Base-by-base conservation (phyloP, 768 basidiomycete species). In the Fomitopsis serialis region DNA sequence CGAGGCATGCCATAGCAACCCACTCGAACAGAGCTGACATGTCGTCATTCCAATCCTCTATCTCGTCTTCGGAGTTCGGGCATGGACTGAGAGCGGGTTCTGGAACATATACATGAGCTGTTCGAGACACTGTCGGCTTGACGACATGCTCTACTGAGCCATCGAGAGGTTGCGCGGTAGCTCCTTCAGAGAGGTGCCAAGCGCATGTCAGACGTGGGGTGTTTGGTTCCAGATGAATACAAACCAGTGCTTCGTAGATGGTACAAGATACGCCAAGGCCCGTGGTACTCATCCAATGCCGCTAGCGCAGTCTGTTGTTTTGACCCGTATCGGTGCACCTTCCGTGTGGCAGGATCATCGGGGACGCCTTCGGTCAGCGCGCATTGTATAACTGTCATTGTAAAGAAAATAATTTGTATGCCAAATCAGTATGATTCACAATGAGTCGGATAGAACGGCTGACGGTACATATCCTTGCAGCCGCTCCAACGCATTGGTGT, bases 1-100 rank as follows among this genome's bases (percentile, higher is more conserved):
- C 4, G 11, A 89, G 61, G 53, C 73, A 74, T 2, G 80, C 84
- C 80, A 89, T 78, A 7, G 87, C 88, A 8, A 81, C 73, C 88
- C 88, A 90, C 63, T 89, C 88, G 48, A 85, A 84, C 15, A 87
- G 66, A 2, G 62, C 67, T 8, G 67, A 63, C 42, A 79, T 66
- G 8, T 72, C 69, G 10, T 71, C 68, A 7, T 76, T 65, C 75
- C 81, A 81, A 52, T 82, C 80, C 42, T 82, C 80, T 9, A n/a
- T 56, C 25, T 21, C 4, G 3, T 48, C 66, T 22, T 77, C 76
- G 2, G 64, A 59, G 27, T 76, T 75, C 1, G 73, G 70, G 32
- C 55, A 67, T 9, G 61, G 54, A 12, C 67, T 54, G 45, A 77
- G 57, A 8, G 60, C 54, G 7, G 66, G 64, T 3, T 66, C 44